phyloP scores from a whole-genome alignment of 768 basidiomycete genomes.

The Chalciporus chontae region DNA sequence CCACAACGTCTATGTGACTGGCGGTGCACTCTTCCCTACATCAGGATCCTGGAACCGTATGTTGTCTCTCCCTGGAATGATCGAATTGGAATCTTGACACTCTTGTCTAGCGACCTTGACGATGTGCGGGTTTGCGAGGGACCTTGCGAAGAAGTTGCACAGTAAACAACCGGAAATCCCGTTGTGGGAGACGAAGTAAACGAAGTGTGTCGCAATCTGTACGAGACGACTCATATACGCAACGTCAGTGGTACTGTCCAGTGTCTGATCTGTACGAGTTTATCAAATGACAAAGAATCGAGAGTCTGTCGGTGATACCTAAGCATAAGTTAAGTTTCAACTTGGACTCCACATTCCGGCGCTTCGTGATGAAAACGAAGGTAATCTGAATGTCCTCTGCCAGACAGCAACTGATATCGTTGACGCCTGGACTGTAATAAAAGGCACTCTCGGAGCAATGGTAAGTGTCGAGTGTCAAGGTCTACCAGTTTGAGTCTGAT shows the following conservation, averaged over 20 bases:
- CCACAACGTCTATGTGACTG: conserved; percentile 20
- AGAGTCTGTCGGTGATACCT: too few species aligned
- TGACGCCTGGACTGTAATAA: too few species aligned
- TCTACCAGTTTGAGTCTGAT: too few species aligned
- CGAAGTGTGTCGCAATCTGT: background rate
- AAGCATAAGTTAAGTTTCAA: too few species aligned
- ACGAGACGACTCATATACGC: background rate
- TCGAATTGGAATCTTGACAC: background rate
- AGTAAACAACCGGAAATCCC: background rate
- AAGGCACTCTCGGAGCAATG: too few species aligned
- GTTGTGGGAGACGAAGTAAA: background rate
- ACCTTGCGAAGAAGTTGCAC: conserved; percentile 13
- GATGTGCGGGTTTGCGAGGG: conserved; percentile 12
- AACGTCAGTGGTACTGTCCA: background rate
- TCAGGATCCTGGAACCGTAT: conserved; percentile 17
- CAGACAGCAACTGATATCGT: too few species aligned
- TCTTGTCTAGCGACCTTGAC: conserved; percentile 7
- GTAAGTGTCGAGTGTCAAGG: too few species aligned
- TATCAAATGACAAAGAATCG: background rate
- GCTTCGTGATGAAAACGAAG: too few species aligned
- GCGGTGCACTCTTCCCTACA: conserved; percentile 15
- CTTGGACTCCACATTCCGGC: too few species aligned
- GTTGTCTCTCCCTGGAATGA: background rate
- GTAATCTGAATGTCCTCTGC: too few species aligned
- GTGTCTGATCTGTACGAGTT: background rate